phyloP scores from a whole-genome alignment of 2,329 filamentous ascomycete genomes.

The Fusarium nurragi region DNA sequence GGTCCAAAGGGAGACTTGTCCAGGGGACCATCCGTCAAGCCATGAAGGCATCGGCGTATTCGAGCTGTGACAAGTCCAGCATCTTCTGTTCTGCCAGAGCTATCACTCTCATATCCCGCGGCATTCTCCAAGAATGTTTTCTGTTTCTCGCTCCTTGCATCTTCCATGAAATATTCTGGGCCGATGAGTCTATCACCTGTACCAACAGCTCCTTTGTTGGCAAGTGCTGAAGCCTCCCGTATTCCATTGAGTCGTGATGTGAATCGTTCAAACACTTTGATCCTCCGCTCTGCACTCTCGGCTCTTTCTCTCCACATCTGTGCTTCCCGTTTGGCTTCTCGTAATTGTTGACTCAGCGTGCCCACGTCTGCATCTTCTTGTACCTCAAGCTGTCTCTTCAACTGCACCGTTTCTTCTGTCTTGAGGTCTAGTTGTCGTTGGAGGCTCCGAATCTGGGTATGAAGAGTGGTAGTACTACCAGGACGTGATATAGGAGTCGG shows the following conservation, averaged over 20 bases:
- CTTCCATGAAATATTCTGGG: background rate
- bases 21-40: slow-evolving; percentile 17
- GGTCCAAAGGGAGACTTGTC: slow-evolving; percentile 1
- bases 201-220: background rate
- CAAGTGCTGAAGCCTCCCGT: slow-evolving; percentile 32
- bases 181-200: background rate
- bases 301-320: slow-evolving; percentile 64
- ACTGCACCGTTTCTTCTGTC: slow-evolving; percentile 56
- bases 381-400: slow-evolving; percentile 58
- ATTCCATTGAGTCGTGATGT: slow-evolving; percentile 49
- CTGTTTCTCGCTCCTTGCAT: background rate
- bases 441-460: slow-evolving; percentile 60
- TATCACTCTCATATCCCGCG: slow-evolving; percentile 29
- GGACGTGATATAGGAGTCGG: slow-evolving; percentile 35
- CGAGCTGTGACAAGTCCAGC: slow-evolving; percentile 38
- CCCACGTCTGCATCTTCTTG: slow-evolving; percentile 56
- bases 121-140: background rate
- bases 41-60: slow-evolving; percentile 44
- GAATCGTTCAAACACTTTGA: slow-evolving; percentile 60
- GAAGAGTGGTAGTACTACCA: slow-evolving; percentile 51
- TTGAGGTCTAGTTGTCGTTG: slow-evolving; percentile 58
- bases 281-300: slow-evolving; percentile 62
- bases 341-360: slow-evolving; percentile 59
- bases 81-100: slow-evolving; percentile 42
- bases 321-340: slow-evolving; percentile 48